Base-by-base conservation (phyloP, 2,329 filamentous ascomycete genomes). In the Ascochyta viciae-villosae region DNA sequence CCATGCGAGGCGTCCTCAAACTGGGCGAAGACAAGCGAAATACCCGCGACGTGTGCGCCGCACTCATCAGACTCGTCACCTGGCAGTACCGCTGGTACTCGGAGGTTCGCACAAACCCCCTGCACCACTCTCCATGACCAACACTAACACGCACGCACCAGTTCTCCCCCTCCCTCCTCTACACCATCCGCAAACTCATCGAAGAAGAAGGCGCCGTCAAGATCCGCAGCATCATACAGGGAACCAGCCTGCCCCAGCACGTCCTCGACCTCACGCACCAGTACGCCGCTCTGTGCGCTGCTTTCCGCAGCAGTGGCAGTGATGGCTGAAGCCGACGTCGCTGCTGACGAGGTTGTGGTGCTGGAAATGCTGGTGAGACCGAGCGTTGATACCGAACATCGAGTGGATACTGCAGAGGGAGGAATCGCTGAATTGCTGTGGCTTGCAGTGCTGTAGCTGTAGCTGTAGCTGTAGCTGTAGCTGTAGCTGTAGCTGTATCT, bases 71-170 rank as follows among this genome's bases (percentile, higher is more conserved):
- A 48, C 81, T 99, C 38, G 91, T 98, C 31, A 95, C 94, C 12
- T 99, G 95, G 95, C 95, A 99, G 79, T 99, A 97, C 78, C 85
- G 95, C 65, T 99, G 95, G 95, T 99, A 99, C 80, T 97, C 93
- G 53, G 95, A 99, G 85, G 87, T 89, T 65, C 22, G 64, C 60
- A 15, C 1, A 34, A 24, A 29, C 23, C 23, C 41, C n/a, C 33
- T 26, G 26, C 16, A 16, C 5, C 19, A 6, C 19, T 15, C 24
- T 1, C 16, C 13, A 1, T 1, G 23, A 24, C 27, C 24, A 26
- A 6, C 4, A 26, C 61, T 61, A 51, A 62, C 43, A 13, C 13
- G 1, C 4, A 3, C 2, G 26, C 57, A 19, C 19, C 19, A 89
- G 86, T 99, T 99, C 79, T 97, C 93, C 16, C 95, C 95, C 0